Base-by-base conservation (phyloP, 352 stramenopile genomes). In the Globisporangium radiosum region DNA sequence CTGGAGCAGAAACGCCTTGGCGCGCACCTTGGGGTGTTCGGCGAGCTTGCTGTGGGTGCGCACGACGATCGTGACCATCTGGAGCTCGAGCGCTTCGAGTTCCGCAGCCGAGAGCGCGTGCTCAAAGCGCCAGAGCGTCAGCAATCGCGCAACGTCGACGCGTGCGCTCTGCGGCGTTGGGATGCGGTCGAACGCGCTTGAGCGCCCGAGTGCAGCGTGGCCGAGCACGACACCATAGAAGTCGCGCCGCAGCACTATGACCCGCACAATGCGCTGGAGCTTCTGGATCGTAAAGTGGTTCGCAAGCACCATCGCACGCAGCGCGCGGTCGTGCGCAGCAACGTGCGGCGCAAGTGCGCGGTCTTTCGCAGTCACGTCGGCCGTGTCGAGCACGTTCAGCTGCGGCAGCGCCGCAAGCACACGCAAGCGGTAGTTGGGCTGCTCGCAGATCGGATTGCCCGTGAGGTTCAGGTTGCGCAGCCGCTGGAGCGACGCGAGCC, bases 221-320 rank as follows among this genome's bases (percentile, higher is more conserved):
- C 68, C 73, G 5, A 62, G 58, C 13, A 68, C 61, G 0, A 80
- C 65, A 3, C 70, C 65, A n/a, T 76, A 78, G n/a, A 94, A 76
- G n/a, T 88, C 71, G 5, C 71, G 64, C 8, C 84, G 77, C 33
- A 92, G 50, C 9, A 50, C 11, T 54, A 90, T 81, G 55, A 87
- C 60, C 52, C 59, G 47, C 8, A 63, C 60, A 43, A 89, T 70
- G 0, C 69, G 71, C 60, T 90, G 81, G 3, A 91, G 62, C 54
- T 87, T 90, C 52, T 88, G 71, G 36, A 90, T 90, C 8, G 75
- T 70, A 49, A 83, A 72, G 66, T 94, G 85, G 56, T 92, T 91
- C 38, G 70, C 66, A 7, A 77, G 56, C 13, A 90, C 63, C 62
- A 87, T 75, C 10, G 48, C 47, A 5, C 82, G 67, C 37, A 86